phyloP scores from a whole-genome alignment of 345 rosid genomes.

The Rhodomyrtus tomentosa region DNA sequence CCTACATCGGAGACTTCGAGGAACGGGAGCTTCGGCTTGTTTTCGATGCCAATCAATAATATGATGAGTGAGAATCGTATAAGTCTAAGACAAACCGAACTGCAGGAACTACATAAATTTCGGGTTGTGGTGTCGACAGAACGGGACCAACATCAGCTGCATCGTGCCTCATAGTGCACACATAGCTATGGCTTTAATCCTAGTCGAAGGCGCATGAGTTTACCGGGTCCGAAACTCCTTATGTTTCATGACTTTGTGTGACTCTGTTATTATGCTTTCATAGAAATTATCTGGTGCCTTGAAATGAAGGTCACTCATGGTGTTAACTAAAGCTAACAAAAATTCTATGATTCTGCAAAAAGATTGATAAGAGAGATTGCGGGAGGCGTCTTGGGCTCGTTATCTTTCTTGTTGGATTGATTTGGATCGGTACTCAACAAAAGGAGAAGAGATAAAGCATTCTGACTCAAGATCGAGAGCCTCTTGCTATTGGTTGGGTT shows the following conservation, averaged over 20 bases:
- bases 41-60: neutral
- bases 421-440: neutral
- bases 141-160: fast-evolving
- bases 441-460: neutral
- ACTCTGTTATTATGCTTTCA: neutral
- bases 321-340: neutral
- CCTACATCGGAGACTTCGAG: neutral
- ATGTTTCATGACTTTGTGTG: neutral
- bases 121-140: neutral
- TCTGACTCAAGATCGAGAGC: conserved; percentile 3
- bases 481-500: too few species aligned
- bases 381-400: neutral
- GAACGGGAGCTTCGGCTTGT: neutral
- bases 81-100: neutral
- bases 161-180: neutral
- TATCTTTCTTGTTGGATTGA: neutral
- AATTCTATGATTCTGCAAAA: neutral
- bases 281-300: neutral
- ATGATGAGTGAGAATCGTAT: neutral
- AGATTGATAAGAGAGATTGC: fast-evolving
- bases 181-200: neutral
- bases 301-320: neutral
- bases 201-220: neutral
- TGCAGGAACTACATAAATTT: fast-evolving
- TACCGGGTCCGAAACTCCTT: neutral